A percentile compares a stretch with the other conserved stretches of the same genome.
These are phyloP conservation scores for Macrotyloma uniflorum DNA, from an alignment of 306 rosid genomes.

Conservation along the genomic window DNA sequence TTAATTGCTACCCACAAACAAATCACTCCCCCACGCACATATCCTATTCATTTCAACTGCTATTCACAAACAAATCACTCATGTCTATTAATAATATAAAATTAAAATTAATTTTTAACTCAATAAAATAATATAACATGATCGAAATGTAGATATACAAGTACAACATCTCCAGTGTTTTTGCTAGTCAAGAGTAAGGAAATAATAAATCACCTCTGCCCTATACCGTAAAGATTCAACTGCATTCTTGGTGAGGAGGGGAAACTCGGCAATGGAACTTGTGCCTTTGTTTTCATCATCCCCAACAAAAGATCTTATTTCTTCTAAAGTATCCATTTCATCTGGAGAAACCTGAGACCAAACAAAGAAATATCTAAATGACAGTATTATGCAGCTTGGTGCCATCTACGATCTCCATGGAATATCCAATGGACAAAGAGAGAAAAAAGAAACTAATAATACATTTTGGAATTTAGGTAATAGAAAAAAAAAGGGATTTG, in stretches of 20 bases:
- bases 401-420: conserved; percentile 21
- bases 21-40: too few relatives aligned
- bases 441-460: conserved; percentile 10
- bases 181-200: conserved; percentile 5
- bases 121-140: too few relatives aligned
- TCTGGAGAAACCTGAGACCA: conserved; percentile 73
- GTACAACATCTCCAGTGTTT: too few relatives aligned
- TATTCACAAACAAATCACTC: too few relatives aligned
- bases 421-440: conserved; percentile 6
- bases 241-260: conserved; percentile 72
- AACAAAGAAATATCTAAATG: conserved; percentile 31
- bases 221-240: conserved; percentile 92
- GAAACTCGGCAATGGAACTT: conserved; percentile 65
- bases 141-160: too few relatives aligned
- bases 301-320: conserved; percentile 71
- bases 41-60: too few relatives aligned
- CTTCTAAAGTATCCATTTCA: conserved; percentile 81
- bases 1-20: too few relatives aligned
- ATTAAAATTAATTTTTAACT: too few relatives aligned
- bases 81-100: too few relatives aligned
- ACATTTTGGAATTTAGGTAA: background rate
- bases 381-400: conserved; percentile 3
- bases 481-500: background rate
- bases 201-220: conserved; percentile 74
- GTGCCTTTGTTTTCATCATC: conserved; percentile 64